Evolutionary conservation across 83 land plant genomes (phyloP), one percentile per base, ranked within the genome.

Genomic region (Thuja plicata): DNA sequence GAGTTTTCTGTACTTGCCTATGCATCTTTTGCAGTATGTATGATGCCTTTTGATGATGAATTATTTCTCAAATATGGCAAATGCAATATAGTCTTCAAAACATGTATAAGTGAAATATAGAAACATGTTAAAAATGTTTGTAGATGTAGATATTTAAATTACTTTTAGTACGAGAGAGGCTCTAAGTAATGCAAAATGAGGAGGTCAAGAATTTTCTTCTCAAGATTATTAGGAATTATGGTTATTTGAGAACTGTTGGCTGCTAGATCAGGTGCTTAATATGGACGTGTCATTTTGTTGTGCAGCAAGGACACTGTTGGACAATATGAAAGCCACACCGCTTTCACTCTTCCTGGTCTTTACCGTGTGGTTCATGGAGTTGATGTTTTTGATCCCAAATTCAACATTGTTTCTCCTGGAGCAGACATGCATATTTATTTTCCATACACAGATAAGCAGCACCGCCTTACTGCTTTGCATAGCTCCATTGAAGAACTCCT

Each of bases 331-430:
- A 95, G 97, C 81, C 97, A 95, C 87, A 74, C 88, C 10, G 93
- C 97, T 27, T 95, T 94, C 89, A 95, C 96, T 62, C 91, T 95
- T 40, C 97, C 97, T 85, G 97, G 97, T 43, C 91, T 93, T 5
- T 95, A 94, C 79, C 92, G 97, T 16, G 95, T 95, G 32, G 96
- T 95, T 52, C 89, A 95, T 87, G 97, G 97, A 8, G 91, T 95
- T 89, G 94, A 95, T 91, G 96, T 94, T 74, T 95, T 95, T 89
- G 96, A 95, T 88, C 96, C 96, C 4, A 95, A 95, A 91, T 95
- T 95, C 89, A 95, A 95, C 89, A 94, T 95, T 85, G 96, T 94
- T 3, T 95, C 96, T 8, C 96, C 96, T 66, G 96, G 96, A 88
- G 94, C 96, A 78, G 96, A 95, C 87, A 86, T 89, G 93, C 86